Percentiles rank a stretch among this genome's conserved stretches.
phyloP scores from a whole-genome alignment of 129 eudicot genomes.

The Flaveria trinervia region DNA sequence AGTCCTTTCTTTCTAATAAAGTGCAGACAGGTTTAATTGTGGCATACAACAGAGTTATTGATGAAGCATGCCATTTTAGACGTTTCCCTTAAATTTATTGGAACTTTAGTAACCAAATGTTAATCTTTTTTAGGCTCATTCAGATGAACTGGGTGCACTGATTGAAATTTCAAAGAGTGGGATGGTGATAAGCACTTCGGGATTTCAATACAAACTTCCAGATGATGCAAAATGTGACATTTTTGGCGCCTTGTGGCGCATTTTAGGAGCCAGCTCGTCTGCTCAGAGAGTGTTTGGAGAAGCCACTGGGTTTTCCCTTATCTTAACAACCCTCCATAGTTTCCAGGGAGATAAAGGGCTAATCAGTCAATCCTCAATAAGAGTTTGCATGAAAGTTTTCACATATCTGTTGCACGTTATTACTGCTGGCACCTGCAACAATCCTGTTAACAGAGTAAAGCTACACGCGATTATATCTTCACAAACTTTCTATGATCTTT shows the following conservation, averaged over 20 bases:
- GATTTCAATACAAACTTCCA: constrained; percentile 78
- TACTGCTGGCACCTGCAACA: constrained; percentile 76
- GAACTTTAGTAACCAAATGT: constrained; percentile 23
- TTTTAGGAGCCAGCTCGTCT: constrained; percentile 66
- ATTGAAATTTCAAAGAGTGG: constrained; percentile 88
- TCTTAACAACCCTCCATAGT: constrained; percentile 75
- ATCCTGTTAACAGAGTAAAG: constrained; percentile 72
- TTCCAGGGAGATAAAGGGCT: constrained; percentile 69
- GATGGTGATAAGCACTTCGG: constrained; percentile 77
- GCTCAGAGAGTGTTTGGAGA: constrained; percentile 97
- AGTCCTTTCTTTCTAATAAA: constrained; percentile 4
- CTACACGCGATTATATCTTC: constrained; percentile 68
- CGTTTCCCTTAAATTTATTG: constrained; percentile 7
- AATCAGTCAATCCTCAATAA: constrained; percentile 36
- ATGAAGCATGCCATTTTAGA: constrained; percentile 16
- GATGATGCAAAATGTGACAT: constrained; percentile 85
- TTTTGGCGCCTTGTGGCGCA: constrained; percentile 94
- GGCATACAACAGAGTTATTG: background rate
- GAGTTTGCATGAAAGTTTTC: constrained; percentile 55
- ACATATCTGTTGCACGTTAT: constrained; percentile 79
- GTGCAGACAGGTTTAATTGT: constrained; percentile 1
- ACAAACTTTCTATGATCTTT: constrained; percentile 73
- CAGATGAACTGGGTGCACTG: constrained; percentile 83
- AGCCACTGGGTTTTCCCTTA: constrained; percentile 90
- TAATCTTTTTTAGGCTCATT: constrained; percentile 64